A percentile compares a stretch with the other conserved stretches of the same genome.
These are phyloP conservation scores for Diplotaxis tenuifolia DNA, from an alignment of 345 rosid species.

Conservation along the genomic window DNA sequence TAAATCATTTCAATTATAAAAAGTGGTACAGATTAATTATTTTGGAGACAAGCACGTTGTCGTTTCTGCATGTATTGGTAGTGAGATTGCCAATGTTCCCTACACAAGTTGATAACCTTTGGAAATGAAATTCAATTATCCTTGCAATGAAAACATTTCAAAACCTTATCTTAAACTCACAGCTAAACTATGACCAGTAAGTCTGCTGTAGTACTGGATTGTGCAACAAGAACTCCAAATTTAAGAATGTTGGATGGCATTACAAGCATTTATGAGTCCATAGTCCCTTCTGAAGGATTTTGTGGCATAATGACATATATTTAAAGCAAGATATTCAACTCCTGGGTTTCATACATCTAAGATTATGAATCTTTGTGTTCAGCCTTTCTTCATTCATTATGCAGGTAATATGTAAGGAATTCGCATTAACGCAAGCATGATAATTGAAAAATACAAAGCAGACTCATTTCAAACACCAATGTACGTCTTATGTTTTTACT, in stretches of 20 bases:
- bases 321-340: neutral
- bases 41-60: constrained; percentile 19
- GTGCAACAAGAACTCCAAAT: neutral
- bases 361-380: neutral
- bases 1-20: neutral
- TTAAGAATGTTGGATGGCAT: neutral
- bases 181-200: neutral
- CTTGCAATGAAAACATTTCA: neutral
- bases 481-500: neutral
- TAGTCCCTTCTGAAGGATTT: neutral
- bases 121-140: neutral
- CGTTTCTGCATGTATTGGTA: constrained; percentile 26
- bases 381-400: neutral
- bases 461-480: neutral
- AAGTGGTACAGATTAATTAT: constrained; percentile 9
- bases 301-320: neutral
- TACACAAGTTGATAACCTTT: constrained; percentile 23
- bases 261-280: neutral
- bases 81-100: constrained; percentile 23
- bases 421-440: neutral
- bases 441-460: neutral
- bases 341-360: neutral
- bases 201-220: neutral
- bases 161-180: neutral
- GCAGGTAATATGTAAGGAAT: neutral